Conservation (phyloP, 2,329 filamentous ascomycete species). For the Claviceps cyperi region DNA sequence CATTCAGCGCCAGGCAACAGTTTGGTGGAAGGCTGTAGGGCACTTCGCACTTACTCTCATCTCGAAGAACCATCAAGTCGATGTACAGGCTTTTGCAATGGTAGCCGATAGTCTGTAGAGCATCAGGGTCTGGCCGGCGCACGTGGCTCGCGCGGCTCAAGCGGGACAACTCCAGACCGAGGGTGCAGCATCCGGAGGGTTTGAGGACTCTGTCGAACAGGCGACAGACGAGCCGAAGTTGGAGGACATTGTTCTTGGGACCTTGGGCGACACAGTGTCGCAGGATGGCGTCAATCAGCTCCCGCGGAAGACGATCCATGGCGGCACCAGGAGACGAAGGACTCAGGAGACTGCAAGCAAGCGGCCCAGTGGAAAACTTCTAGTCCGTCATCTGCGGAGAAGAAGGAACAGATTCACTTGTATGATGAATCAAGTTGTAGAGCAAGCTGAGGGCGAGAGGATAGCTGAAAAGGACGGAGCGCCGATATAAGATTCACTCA, state of each 20-base stretch:
- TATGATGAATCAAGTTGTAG: no score
- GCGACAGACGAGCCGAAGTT: constrained; percentile 33
- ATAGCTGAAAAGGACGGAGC: no score
- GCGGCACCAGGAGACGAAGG: not conserved
- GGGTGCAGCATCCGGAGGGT: constrained; percentile 29
- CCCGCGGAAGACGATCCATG: constrained; percentile 33
- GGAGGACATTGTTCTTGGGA: constrained; percentile 30
- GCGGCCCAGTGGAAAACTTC: not conserved
- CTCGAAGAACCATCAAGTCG: constrained; percentile 38
- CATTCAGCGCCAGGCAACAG: not conserved
- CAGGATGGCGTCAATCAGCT: constrained; percentile 33
- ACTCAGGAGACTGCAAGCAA: not conserved
- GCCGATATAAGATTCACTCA: no score
- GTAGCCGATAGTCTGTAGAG: constrained; percentile 29
- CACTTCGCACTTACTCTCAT: constrained; percentile 26
- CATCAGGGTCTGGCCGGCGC: constrained; percentile 22
- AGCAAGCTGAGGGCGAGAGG: no score
- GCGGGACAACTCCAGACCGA: constrained; percentile 35
- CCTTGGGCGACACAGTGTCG: constrained; percentile 24
- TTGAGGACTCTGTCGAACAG: constrained; percentile 33
- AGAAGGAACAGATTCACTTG: not conserved
- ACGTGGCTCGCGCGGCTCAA: constrained; percentile 24
- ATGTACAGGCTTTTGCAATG: constrained; percentile 35
- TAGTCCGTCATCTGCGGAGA: not conserved
- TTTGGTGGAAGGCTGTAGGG: no score